Evolutionary conservation across 2,329 filamentous ascomycete species (phyloP), one percentile per base, ranked within the genome.

Genomic region (Verticillium isaacii): DNA sequence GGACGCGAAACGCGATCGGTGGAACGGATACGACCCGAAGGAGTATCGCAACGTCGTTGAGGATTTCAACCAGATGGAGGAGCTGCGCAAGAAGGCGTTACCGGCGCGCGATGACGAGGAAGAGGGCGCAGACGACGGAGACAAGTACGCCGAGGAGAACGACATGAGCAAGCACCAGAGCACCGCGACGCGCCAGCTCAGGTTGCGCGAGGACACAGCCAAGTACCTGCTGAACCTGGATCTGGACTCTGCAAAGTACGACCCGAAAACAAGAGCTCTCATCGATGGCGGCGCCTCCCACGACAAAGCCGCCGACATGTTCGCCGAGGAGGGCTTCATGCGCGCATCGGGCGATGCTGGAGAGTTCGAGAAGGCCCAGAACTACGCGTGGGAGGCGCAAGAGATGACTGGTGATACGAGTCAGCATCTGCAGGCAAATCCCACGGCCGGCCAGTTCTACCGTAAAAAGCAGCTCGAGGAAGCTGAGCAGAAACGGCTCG

Each of bases 1-100:
- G 92, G 96, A 99, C 75, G 95, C 95, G 25, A 99, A 99, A 80
- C 85, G 95, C 68, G 95, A 99, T 78, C 87, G 94, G 54, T 99
- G 95, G 94, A 97, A 97, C 72, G 94, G 94, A n/a, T 99, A 96
- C 75, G 93, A 98, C 73, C 81, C 93, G 1, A 87, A 85, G 66
- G 91, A 98, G 74, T 98, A 97, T 73, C 84, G 86, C 63, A 82
- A 86, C 64, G 91, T 98, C n/a, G 88, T 98, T 50, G 88, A 96
- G 58, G 92, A 97, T 68, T 97, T 91, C 75, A 89, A 95, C 65
- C 86, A 94, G 72, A 80, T 97, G 74, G 94, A 97, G 72, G 86
- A 89, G 66, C 78, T 97, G 65, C 78, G 83, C n/a, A 79, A 84
- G 68, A 80, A 78, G 57, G 83, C 82, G 2, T 41, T 63, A 15